These are phyloP conservation scores for Penicillium sp. DNA, from an alignment of 2,329 filamentous ascomycete genomes.

Conservation along the genomic window DNA sequence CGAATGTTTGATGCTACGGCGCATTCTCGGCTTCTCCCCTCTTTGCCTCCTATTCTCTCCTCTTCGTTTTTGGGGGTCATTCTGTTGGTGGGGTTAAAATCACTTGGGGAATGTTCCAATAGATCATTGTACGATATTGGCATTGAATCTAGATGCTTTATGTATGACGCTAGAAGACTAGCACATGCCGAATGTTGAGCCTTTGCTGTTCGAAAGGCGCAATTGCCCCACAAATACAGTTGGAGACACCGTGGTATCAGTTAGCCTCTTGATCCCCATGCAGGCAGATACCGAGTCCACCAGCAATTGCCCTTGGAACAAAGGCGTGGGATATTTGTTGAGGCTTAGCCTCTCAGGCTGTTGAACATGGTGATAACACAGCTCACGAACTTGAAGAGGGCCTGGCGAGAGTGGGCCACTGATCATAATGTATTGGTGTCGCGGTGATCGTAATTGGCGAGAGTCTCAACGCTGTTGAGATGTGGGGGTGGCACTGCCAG, in stretches of 20 bases:
- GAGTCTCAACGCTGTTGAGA: background rate
- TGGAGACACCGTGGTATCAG: background rate
- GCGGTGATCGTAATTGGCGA: background rate
- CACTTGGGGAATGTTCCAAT: background rate
- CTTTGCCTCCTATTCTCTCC: background rate
- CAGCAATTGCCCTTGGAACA: background rate
- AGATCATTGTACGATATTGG: slow-evolving; percentile 2
- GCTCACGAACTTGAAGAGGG: background rate
- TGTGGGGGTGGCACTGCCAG: background rate
- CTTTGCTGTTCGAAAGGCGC: background rate
- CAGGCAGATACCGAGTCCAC: background rate
- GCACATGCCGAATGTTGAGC: background rate
- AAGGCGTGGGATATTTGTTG: background rate
- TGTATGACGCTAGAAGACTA: background rate
- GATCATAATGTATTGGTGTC: background rate
- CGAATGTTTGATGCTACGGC: slow-evolving; percentile 1
- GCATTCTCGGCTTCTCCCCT: background rate
- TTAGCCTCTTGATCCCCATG: background rate
- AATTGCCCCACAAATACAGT: background rate
- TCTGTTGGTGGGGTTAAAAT: background rate
- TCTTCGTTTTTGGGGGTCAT: background rate
- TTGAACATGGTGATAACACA: background rate
- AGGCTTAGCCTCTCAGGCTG: background rate
- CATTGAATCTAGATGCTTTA: slow-evolving; percentile 3
- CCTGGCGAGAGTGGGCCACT: background rate